Conservation (phyloP, 768 basidiomycete species). For the Lentinula boryana region DNA sequence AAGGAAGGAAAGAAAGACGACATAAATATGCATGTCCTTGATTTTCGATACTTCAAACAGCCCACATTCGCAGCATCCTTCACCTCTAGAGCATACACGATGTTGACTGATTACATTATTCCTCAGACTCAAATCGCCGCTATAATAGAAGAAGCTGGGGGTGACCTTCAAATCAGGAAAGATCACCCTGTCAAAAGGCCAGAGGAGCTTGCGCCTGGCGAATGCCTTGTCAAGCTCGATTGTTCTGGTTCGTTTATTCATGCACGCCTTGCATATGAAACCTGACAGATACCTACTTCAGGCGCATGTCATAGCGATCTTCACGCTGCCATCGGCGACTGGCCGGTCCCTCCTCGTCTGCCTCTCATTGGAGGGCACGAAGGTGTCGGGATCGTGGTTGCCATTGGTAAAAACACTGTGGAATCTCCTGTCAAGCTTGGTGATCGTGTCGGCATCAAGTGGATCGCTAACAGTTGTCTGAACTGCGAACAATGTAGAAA, state of each 20-base stretch:
- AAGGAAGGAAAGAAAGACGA: neutral
- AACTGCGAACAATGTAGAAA: slow-evolving; percentile 73
- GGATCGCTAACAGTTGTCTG: slow-evolving; percentile 57
- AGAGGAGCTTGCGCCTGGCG: slow-evolving; percentile 54
- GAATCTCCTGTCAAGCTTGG: slow-evolving; percentile 64
- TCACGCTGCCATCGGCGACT: slow-evolving; percentile 70
- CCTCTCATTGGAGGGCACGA: slow-evolving; percentile 82
- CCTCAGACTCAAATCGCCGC: slow-evolving; percentile 39
- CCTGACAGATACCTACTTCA: slow-evolving; percentile 18
- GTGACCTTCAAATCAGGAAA: slow-evolving; percentile 26
- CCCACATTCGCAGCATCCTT: neutral
- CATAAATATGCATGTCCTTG: neutral
- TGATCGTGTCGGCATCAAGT: slow-evolving; percentile 83
- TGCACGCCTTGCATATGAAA: neutral
- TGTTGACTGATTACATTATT: slow-evolving; percentile 15
- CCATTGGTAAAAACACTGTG: slow-evolving; percentile 65
- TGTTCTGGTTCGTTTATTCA: slow-evolving; percentile 50
- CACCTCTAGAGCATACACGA: neutral
- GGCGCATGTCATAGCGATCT: slow-evolving; percentile 77
- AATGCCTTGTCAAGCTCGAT: slow-evolving; percentile 71
- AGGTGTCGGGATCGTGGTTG: slow-evolving; percentile 79
- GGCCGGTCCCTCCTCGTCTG: slow-evolving; percentile 60
- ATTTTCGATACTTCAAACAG: neutral
- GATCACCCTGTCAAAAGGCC: slow-evolving; percentile 55
- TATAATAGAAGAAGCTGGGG: slow-evolving; percentile 29